phyloP scores from a whole-genome alignment of 768 basidiomycete genomes.

The Collybia sp. region DNA sequence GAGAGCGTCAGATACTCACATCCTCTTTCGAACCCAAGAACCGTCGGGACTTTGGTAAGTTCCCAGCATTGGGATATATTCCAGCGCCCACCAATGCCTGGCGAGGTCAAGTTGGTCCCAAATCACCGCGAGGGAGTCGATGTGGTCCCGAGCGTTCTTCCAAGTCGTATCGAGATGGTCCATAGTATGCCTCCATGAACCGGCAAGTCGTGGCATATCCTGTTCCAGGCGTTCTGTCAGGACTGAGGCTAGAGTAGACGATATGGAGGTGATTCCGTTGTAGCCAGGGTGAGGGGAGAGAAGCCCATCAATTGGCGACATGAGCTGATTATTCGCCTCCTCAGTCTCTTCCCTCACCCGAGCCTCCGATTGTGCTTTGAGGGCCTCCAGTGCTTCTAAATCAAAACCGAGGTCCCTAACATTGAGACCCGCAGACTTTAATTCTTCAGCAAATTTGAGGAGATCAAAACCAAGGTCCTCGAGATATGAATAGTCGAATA shows the following conservation, averaged over 20 bases:
- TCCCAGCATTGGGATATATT: conserved; percentile 16
- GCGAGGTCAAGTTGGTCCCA: conserved; percentile 16
- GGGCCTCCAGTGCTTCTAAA: conserved; percentile 1
- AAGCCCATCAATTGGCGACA: background rate
- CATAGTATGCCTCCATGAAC: background rate
- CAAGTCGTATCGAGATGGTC: conserved; percentile 1
- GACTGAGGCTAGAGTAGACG: background rate
- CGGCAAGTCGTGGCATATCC: conserved; percentile 2
- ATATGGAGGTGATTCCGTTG: too few species aligned
- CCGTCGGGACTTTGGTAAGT: conserved; percentile 16
- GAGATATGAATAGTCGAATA: conserved; percentile 16
- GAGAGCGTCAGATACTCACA: conserved; percentile 9
- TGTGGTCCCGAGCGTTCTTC: conserved; percentile 1
- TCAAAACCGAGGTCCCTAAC: conserved; percentile 5
- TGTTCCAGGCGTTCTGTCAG: background rate
- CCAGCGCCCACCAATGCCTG: conserved; percentile 20
- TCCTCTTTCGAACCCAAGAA: conserved; percentile 17
- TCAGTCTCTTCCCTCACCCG: background rate
- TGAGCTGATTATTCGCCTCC: background rate
- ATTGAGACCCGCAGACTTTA: conserved; percentile 2
- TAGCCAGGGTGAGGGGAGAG: background rate
- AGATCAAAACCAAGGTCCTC: conserved; percentile 14
- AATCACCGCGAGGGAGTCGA: conserved; percentile 12
- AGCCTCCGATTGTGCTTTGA: too few species aligned
- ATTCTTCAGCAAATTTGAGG: conserved; percentile 3